A percentile compares a stretch with the other conserved stretches of the same genome.
Evolutionary conservation across 306 rosid genomes (phyloP).

Genomic region (Quercus bicolor): DNA sequence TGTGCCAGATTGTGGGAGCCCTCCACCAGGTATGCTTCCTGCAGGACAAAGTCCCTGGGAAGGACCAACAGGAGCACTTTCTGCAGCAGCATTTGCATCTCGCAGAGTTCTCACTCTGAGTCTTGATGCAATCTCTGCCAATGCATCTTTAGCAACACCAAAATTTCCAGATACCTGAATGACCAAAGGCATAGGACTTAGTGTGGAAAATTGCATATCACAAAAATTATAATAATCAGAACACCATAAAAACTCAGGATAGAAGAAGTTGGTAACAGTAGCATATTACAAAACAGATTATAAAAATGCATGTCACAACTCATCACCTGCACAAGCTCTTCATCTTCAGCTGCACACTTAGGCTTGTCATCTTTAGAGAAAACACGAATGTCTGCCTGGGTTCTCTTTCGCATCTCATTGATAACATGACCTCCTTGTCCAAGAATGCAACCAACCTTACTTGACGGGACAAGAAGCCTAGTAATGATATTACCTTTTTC

Average conservation of each 20-base stretch:
- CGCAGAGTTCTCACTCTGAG: slow-evolving; percentile 34
- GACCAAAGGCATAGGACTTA: slow-evolving; percentile 1
- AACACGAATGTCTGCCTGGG: slow-evolving; percentile 32
- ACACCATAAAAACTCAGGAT: too few species aligned
- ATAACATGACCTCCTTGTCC: slow-evolving; percentile 43
- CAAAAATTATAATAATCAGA: neutral
- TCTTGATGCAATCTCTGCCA: slow-evolving; percentile 42
- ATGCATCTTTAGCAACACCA: slow-evolving; percentile 30
- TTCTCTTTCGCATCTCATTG: slow-evolving; percentile 38
- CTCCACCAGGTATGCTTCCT: slow-evolving; percentile 16
- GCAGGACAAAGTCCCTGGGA: slow-evolving; percentile 8
- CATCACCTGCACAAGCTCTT: slow-evolving; percentile 33
- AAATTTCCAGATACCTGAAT: slow-evolving; percentile 30
- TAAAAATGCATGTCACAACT: slow-evolving; percentile 2
- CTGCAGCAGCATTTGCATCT: slow-evolving; percentile 33
- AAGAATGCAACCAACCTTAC: slow-evolving; percentile 40
- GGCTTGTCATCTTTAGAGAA: slow-evolving; percentile 35
- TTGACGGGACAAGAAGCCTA: slow-evolving; percentile 34
- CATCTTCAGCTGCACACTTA: slow-evolving; percentile 35
- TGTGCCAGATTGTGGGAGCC: slow-evolving; percentile 19
- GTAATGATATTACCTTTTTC: slow-evolving; percentile 26
- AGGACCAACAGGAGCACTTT: slow-evolving; percentile 20
- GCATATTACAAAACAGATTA: neutral
- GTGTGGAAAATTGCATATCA: neutral
- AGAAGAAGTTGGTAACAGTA: neutral